Evolutionary conservation across 345 rosid genomes (phyloP), one percentile per base, ranked within the genome.

Genomic region (Mercurialis annua): DNA sequence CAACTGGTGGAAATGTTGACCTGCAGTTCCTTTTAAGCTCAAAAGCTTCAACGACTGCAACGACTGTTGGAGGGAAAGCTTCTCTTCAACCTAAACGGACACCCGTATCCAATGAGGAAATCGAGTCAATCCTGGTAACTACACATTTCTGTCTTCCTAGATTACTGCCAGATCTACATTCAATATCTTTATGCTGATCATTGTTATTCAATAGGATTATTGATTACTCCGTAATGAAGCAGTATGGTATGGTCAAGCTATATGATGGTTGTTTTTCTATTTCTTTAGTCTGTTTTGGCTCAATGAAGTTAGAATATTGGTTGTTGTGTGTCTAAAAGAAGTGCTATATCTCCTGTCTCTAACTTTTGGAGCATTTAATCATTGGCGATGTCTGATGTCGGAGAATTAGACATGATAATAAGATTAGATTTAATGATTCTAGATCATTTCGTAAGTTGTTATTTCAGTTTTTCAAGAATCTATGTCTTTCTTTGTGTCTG

Each of bases 61-160:
- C 55, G 57, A 64, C 85, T 63, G 61, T 76, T 1, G 89, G 94
- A 67, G 97, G 98, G 51, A 87, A 89, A 77, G 98, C 98, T 53
- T 90, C 96, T 49, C 76, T 87, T 52, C 97, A 87, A 84, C 98
- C 92, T 15, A 88, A 86, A 67, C 86, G 98, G 67, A 83, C 86
- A 0, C 90, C 94, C 1, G 62, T 90, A 17, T 84, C 94, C 10
- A 82, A 84, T 59, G 96, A 93, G 63, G 98, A 93, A 81, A 93
- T 89, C 34, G 92, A 89, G 57, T 86, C 96, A 17, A 87, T 90
- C 67, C 68, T 89, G 94, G 98, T 93, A 67, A 54, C 84, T 78
- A 10, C 18, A 27, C 12, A 30, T 42, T 67, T 0, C 30, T 42
- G 48, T 53, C 36, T 36, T 50, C 5, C n/a, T 15, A 23, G 26